A percentile compares a stretch with the other conserved stretches of the same genome.
Evolutionary conservation across 108 stramenopile species (phyloP).

Genomic region (Cylindrotheca fusiformis): DNA sequence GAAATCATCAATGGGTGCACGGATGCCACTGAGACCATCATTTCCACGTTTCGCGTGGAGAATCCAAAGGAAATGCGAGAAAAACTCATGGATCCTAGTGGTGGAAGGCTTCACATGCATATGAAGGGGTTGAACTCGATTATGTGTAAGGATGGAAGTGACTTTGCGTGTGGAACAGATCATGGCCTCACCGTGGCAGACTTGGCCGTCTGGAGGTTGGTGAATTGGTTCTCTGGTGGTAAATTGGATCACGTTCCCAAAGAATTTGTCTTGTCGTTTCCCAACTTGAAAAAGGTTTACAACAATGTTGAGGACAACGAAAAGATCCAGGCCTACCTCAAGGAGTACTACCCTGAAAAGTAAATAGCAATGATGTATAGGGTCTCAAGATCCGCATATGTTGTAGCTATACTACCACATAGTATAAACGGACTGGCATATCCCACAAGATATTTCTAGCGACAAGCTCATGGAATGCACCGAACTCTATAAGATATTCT

Average conservation of each 20-base stretch:
- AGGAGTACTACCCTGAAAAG: background rate
- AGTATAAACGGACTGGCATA: too few relatives aligned
- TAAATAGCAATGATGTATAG: too few relatives aligned
- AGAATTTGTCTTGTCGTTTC: slow-evolving; percentile 6
- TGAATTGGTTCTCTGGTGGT: slow-evolving; percentile 3
- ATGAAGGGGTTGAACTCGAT: too few relatives aligned
- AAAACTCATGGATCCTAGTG: slow-evolving; percentile 1
- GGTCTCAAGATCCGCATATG: too few relatives aligned
- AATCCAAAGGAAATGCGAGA: background rate
- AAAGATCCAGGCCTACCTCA: background rate
- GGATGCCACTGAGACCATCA: slow-evolving; percentile 2
- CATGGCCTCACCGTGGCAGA: slow-evolving; percentile 9
- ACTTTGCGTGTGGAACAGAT: slow-evolving; percentile 3
- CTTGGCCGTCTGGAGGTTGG: slow-evolving; percentile 8
- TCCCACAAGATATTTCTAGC: too few relatives aligned
- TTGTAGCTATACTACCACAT: too few relatives aligned
- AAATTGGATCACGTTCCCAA: slow-evolving; percentile 6
- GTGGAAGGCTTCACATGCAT: slow-evolving; percentile 5
- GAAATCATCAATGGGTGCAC: slow-evolving; percentile 16
- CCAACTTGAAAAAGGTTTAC: slow-evolving; percentile 4
- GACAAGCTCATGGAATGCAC: too few relatives aligned
- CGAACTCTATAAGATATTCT: too few relatives aligned
- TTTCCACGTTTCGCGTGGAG: background rate
- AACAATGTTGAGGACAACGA: slow-evolving; percentile 1
- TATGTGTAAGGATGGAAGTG: background rate